phyloP scores from a whole-genome alignment of 805 yeast genomes.

The Huiozyma sinensis region DNA sequence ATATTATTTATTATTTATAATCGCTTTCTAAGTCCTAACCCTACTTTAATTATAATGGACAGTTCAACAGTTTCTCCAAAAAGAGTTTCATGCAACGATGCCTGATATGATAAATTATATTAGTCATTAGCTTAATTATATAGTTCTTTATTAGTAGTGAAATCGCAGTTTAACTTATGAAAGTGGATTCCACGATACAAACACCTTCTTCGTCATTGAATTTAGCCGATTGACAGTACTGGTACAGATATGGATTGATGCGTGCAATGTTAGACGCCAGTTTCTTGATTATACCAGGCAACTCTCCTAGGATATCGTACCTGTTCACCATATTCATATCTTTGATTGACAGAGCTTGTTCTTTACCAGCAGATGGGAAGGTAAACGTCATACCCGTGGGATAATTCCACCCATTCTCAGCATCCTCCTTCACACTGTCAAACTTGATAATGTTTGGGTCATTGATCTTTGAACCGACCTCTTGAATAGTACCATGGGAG shows the following conservation, averaged over 20 bases:
- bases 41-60: too few relatives aligned
- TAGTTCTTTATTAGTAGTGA: neutral
- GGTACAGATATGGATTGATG: constrained; percentile 75
- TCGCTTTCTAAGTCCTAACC: too few relatives aligned
- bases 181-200: constrained; percentile 69
- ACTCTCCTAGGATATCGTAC: constrained; percentile 82
- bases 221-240: constrained; percentile 53
- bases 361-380: constrained; percentile 14
- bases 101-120: too few relatives aligned
- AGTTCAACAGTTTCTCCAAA: too few relatives aligned
- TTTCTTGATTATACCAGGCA: constrained; percentile 69
- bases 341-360: constrained; percentile 32
- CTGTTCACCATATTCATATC: constrained; percentile 56
- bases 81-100: too few relatives aligned
- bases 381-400: constrained; percentile 38
- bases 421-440: constrained; percentile 34
- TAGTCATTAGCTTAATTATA: too few relatives aligned
- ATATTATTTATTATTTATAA: too few relatives aligned
- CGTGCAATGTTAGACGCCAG: constrained; percentile 76
- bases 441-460: constrained; percentile 35
- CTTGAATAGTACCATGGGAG: constrained; percentile 42
- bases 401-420: constrained; percentile 65
- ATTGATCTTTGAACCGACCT: constrained; percentile 40
- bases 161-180: constrained; percentile 34
- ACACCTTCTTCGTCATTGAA: constrained; percentile 51